These are phyloP conservation scores for Candida smagusa DNA, from an alignment of 1,139 yeast genomes.

Conservation along the genomic window DNA sequence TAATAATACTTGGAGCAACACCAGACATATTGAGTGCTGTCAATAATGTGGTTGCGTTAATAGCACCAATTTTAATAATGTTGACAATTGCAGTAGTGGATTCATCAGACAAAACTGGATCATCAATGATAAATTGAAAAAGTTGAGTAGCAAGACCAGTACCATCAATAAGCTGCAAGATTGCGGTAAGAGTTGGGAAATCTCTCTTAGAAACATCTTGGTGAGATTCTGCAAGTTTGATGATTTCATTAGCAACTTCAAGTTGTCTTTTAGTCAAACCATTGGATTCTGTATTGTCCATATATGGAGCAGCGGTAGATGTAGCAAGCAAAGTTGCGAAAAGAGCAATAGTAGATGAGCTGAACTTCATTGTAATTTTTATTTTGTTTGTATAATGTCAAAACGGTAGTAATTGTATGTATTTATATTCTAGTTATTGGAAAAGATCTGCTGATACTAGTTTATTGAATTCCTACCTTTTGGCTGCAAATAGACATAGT, in stretches of 20 bases:
- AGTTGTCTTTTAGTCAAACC: constrained; percentile 32
- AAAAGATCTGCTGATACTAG: no score
- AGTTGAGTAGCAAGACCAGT: constrained; percentile 39
- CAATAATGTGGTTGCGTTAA: constrained; percentile 38
- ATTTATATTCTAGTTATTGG: no score
- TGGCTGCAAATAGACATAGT: no score
- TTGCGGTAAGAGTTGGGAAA: constrained; percentile 40
- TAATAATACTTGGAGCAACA: constrained; percentile 37
- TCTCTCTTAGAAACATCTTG: constrained; percentile 37
- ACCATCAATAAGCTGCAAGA: constrained; percentile 36
- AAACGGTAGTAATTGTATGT: no score
- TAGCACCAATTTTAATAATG: constrained; percentile 31
- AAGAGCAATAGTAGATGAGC: constrained; percentile 29
- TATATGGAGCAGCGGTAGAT: constrained; percentile 38
- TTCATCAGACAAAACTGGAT: constrained; percentile 29
- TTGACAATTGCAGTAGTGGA: constrained; percentile 28
- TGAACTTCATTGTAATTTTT: constrained; percentile 40
- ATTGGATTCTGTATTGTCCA: constrained; percentile 3
- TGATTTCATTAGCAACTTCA: constrained; percentile 24
- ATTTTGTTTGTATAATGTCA: no score
- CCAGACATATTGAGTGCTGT: constrained; percentile 45
- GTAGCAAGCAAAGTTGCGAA: constrained; percentile 31
- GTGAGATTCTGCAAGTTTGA: constrained; percentile 27
- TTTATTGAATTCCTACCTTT: no score
- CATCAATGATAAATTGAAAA: constrained; percentile 31